These are phyloP conservation scores for Suillus clintonianus DNA, from an alignment of 768 basidiomycete genomes.

Conservation along the genomic window DNA sequence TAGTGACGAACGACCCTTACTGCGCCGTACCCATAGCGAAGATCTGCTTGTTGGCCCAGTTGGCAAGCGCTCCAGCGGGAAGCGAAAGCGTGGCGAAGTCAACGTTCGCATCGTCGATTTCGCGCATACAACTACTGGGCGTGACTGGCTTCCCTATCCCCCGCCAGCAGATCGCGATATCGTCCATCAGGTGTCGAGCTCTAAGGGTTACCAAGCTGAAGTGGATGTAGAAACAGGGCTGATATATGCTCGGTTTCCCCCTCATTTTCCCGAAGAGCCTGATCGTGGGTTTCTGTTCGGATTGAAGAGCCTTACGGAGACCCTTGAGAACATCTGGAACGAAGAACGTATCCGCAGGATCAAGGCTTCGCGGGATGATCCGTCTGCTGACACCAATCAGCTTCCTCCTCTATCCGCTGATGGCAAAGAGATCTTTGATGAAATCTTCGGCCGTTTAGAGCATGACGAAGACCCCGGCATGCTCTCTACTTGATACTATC, in stretches of 20 bases:
- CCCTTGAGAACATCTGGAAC: constrained; percentile 86
- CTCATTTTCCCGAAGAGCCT: constrained; percentile 84
- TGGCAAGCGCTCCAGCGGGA: constrained; percentile 61
- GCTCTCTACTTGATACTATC: constrained; percentile 60
- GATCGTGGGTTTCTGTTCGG: constrained; percentile 96
- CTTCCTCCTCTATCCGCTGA: constrained; percentile 68
- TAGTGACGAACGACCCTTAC: constrained; percentile 41
- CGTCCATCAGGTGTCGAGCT: constrained; percentile 51
- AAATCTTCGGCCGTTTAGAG: constrained; percentile 56
- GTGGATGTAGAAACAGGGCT: constrained; percentile 82
- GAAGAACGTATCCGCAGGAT: constrained; percentile 75
- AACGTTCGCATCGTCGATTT: constrained; percentile 98
- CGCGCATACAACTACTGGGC: constrained; percentile 95
- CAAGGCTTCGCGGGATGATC: constrained; percentile 62
- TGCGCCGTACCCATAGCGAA: constrained; percentile 81
- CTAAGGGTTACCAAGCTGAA: constrained; percentile 79
- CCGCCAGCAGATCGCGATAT: constrained; percentile 40
- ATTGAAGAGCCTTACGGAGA: constrained; percentile 73
- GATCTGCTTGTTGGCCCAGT: constrained; percentile 72
- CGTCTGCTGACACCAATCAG: constrained; percentile 44
- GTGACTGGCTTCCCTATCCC: constrained; percentile 79
- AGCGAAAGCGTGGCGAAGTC: constrained; percentile 84
- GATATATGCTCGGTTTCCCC: constrained; percentile 91
- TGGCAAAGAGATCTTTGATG: constrained; percentile 78
- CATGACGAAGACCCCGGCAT: constrained; percentile 71